A percentile compares a stretch with the other conserved stretches of the same genome.
Conservation (phyloP, 768 basidiomycete genomes). For the Boletus rufocinnamomeus region DNA sequence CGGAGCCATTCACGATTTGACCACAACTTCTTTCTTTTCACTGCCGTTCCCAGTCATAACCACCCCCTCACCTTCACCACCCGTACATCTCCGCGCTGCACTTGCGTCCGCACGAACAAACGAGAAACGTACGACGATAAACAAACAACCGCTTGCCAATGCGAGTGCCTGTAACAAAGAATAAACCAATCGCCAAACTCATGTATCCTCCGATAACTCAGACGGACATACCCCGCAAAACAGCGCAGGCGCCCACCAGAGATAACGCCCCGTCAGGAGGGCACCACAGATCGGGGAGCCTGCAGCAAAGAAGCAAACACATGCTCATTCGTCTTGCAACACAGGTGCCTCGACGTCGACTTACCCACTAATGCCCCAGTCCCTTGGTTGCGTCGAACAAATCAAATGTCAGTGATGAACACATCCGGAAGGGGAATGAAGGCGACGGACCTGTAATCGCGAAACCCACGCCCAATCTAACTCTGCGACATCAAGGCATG, state of each 20-base stretch:
- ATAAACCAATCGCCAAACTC: neutral
- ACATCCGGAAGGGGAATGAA: neutral
- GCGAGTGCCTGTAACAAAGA: slow-evolving; percentile 7
- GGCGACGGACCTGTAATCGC: slow-evolving; percentile 39
- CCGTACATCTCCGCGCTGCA: too few species aligned
- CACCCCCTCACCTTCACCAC: too few species aligned
- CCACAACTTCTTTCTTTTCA: neutral
- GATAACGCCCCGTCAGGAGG: slow-evolving; percentile 47
- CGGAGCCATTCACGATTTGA: neutral
- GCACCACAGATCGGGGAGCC: slow-evolving; percentile 61
- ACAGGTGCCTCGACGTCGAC: neutral
- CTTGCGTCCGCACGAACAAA: neutral
- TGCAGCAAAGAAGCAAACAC: slow-evolving; percentile 29
- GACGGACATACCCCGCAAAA: slow-evolving; percentile 45
- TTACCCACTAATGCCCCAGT: slow-evolving; percentile 27
- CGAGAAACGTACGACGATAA: slow-evolving; percentile 19
- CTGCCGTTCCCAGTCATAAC: neutral
- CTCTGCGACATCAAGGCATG: slow-evolving; percentile 10
- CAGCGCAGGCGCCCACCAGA: slow-evolving; percentile 59
- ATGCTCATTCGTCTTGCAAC: neutral
- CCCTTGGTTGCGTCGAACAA: slow-evolving; percentile 13
- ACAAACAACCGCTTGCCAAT: slow-evolving; percentile 7
- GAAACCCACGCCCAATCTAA: slow-evolving; percentile 51
- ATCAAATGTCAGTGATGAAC: neutral
- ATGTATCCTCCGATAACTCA: neutral